Base-by-base conservation (phyloP, 352 stramenopile genomes). In the Globisporangium takayamanum region DNA sequence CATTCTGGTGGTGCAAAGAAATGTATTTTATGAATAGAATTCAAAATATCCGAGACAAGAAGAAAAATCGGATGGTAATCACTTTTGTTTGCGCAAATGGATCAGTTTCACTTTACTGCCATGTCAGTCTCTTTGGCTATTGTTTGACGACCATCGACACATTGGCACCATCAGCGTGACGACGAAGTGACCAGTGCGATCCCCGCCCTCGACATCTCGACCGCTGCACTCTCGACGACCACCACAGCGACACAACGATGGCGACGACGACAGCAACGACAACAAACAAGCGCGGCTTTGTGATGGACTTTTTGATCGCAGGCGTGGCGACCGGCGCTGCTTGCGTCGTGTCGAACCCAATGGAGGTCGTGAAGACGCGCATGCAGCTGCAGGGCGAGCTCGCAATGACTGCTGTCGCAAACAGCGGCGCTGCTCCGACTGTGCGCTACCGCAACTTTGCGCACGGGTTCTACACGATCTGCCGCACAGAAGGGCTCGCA, bases 331-430 rank as follows among this genome's bases (percentile, higher is more conserved):
- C 85, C 5, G 80, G 79, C 62, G 68, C 73, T 45, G 84, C 85
- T 8, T 88, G 74, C 41, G 62, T 95, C 22, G 70, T 89, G 42
- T 95, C 85, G 41, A 95, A 95, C 61, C 85, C 85, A n/a, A 94
- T 95, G 83, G 85, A 95, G 65, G 84, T 94, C 47, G 77, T 95
- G 61, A 95, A 95, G 78, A 95, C 85, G 56, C 85, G 85, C 60
- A 93, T 95, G 85, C 85, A 95, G 70, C 66, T 95, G 41, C 85
- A 95, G 68, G 85, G 84, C 18, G 85, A 95, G 59, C 73, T 95
- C 28, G 74, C 82, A 18, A 72, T 75, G 55, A 78, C 74, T 39
- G 69, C 77, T 10, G 75, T 69, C 2, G 62, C 68, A 11, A 48
- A 33, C 16, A 63, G 55, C 25, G 69, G 59, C 20, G 53, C 55